These are phyloP conservation scores for Skeletonema potamos DNA, from an alignment of 108 stramenopile genomes.

Conservation along the genomic window DNA sequence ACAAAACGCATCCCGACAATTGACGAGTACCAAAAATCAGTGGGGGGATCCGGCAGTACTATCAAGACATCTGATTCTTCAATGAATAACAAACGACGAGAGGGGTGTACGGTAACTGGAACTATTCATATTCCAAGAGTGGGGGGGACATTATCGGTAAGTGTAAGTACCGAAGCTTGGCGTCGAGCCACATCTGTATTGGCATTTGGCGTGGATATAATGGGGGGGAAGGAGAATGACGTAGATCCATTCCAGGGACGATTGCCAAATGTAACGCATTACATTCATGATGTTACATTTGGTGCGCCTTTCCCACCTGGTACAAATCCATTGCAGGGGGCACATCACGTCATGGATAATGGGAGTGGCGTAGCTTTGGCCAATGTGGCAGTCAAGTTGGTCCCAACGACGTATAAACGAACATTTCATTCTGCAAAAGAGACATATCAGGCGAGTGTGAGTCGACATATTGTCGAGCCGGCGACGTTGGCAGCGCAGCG, in stretches of 20 bases:
- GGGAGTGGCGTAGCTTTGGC: constrained; percentile 66
- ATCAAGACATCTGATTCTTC: not conserved
- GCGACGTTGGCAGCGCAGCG: constrained; percentile 61
- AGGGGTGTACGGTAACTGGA: constrained; percentile 39
- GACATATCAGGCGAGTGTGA: constrained; percentile 65
- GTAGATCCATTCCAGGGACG: constrained; percentile 34
- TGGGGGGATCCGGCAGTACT: not conserved
- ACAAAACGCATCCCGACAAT: constrained; percentile 22
- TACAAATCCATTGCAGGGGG: constrained; percentile 55
- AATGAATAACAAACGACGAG: no score
- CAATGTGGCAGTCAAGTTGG: constrained; percentile 65
- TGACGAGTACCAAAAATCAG: constrained; percentile 29
- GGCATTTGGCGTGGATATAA: constrained; percentile 25
- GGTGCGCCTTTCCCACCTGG: constrained; percentile 63
- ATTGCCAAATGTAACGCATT: constrained; percentile 62
- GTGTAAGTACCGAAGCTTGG: constrained; percentile 37
- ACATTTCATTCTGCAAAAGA: constrained; percentile 26
- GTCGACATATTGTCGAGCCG: constrained; percentile 68
- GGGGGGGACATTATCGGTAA: constrained; percentile 20
- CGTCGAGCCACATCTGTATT: constrained; percentile 21
- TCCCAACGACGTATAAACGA: constrained; percentile 66
- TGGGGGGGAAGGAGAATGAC: not conserved
- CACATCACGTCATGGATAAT: constrained; percentile 65
- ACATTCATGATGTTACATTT: constrained; percentile 73
- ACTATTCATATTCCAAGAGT: constrained; percentile 35